These are phyloP conservation scores for Boechera retrofracta DNA, from an alignment of 345 rosid genomes.

Conservation along the genomic window DNA sequence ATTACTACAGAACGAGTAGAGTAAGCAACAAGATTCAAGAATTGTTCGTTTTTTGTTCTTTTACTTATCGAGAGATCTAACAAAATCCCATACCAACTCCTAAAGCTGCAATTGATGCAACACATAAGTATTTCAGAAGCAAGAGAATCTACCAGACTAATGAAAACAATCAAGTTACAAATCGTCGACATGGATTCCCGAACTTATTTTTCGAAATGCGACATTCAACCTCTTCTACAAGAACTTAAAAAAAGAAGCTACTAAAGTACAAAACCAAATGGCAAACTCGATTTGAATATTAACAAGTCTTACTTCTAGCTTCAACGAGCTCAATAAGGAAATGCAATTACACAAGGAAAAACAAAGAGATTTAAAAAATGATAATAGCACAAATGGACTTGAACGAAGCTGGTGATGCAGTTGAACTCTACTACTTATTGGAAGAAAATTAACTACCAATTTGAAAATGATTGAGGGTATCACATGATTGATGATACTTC, in stretches of 20 bases:
- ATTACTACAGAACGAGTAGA: no score
- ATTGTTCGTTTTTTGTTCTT: not conserved
- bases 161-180: not conserved
- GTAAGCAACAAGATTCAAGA: not conserved
- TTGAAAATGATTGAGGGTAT: constrained; percentile 16
- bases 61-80: not conserved
- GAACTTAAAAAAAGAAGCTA: not conserved
- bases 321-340: constrained; percentile 6
- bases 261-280: constrained; percentile 1
- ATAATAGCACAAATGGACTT: constrained; percentile 13
- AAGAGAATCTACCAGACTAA: not conserved
- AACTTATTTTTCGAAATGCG: not conserved
- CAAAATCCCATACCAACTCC: not conserved
- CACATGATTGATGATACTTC: constrained; percentile 20
- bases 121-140: not conserved
- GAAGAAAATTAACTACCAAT: constrained; percentile 4
- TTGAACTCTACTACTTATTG: constrained; percentile 36
- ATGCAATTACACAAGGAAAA: not conserved
- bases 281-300: constrained; percentile 20
- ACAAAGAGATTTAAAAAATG: constrained; percentile 3
- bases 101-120: not conserved
- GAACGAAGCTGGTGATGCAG: constrained; percentile 16
- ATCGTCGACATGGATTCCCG: not conserved
- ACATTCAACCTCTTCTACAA: not conserved
- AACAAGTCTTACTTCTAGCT: constrained; percentile 30